Conservation (phyloP, 116 monocot species). For the Zostera marina region DNA sequence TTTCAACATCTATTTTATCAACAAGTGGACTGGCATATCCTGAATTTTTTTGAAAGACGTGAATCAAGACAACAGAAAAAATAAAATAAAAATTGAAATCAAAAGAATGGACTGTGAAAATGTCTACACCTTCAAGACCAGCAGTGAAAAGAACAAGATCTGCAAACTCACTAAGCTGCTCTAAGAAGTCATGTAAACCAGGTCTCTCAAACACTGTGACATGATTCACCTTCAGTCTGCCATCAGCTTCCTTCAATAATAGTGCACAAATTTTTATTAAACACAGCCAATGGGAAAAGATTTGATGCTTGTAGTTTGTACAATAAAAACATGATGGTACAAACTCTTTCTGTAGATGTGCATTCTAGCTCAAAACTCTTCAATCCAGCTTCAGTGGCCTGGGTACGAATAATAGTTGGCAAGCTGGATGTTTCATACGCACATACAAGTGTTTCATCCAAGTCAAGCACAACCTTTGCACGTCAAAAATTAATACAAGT, state of each 20-base stretch:
- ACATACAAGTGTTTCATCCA: slow-evolving; percentile 97
- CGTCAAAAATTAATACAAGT: not conserved
- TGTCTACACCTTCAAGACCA: slow-evolving; percentile 71
- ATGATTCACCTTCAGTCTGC: slow-evolving; percentile 76
- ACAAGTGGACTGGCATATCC: slow-evolving; percentile 95
- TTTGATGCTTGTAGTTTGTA: not conserved
- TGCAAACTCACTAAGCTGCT: slow-evolving; percentile 70
- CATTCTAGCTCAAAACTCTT: slow-evolving; percentile 92
- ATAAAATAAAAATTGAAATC: not conserved
- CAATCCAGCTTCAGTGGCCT: slow-evolving; percentile 80
- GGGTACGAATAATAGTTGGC: slow-evolving; percentile 45
- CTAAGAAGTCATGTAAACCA: slow-evolving; percentile 82
- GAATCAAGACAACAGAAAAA: not conserved
- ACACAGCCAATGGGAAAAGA: not conserved
- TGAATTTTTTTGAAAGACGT: slow-evolving; percentile 16
- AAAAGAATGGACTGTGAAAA: not conserved
- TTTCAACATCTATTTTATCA: slow-evolving; percentile 75
- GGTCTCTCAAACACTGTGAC: slow-evolving; percentile 91
- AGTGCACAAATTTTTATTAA: not conserved
- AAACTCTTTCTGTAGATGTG: slow-evolving; percentile 58
- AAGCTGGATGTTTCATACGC: slow-evolving; percentile 89
- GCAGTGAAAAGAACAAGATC: slow-evolving; percentile 93
- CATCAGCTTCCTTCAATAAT: slow-evolving; percentile 54
- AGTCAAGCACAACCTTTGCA: slow-evolving; percentile 88
- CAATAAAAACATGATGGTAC: slow-evolving; percentile 1